A percentile compares a stretch with the other conserved stretches of the same genome.
Conservation (phyloP, 768 basidiomycete species). For the Wakefieldia striispora region DNA sequence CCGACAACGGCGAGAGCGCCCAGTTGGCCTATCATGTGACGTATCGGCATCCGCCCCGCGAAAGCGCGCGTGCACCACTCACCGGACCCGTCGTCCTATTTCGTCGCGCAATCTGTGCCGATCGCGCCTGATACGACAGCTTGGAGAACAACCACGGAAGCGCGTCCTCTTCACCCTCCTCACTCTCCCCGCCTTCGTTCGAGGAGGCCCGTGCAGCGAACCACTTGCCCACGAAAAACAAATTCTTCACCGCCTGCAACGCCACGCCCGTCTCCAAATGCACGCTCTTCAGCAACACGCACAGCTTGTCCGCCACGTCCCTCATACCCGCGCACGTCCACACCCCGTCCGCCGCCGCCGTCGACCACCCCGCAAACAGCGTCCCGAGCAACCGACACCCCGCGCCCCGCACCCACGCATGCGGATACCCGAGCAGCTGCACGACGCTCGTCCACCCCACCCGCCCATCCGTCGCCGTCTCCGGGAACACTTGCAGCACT, state of each 20-base stretch:
- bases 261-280: constrained; percentile 71
- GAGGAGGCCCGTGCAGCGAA: constrained; percentile 48
- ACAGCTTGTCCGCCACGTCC: constrained; percentile 70
- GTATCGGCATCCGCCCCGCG: too few relatives aligned
- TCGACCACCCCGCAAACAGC: constrained; percentile 58
- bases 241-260: constrained; percentile 86
- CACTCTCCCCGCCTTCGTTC: constrained; percentile 27
- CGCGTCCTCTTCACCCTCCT: constrained; percentile 38
- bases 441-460: constrained; percentile 65
- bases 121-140: constrained; percentile 82
- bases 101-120: constrained; percentile 68
- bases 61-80: too few relatives aligned
- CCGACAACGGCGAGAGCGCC: constrained; percentile 75
- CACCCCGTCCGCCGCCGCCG: constrained; percentile 27
- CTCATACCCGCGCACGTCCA: constrained; percentile 57
- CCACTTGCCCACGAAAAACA: constrained; percentile 90
- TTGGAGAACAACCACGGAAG: constrained; percentile 94
- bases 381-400: constrained; percentile 73
- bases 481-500: constrained; percentile 55
- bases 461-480: constrained; percentile 41
- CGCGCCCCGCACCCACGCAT: constrained; percentile 89
- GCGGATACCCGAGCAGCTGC: constrained; percentile 78
- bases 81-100: constrained; percentile 50
- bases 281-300: constrained; percentile 77
- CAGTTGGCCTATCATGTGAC: constrained; percentile 63